Percentiles rank a stretch among this genome's conserved stretches.
Evolutionary conservation across 768 basidiomycete genomes (phyloP).

Genomic region (Mycena capillaripes): DNA sequence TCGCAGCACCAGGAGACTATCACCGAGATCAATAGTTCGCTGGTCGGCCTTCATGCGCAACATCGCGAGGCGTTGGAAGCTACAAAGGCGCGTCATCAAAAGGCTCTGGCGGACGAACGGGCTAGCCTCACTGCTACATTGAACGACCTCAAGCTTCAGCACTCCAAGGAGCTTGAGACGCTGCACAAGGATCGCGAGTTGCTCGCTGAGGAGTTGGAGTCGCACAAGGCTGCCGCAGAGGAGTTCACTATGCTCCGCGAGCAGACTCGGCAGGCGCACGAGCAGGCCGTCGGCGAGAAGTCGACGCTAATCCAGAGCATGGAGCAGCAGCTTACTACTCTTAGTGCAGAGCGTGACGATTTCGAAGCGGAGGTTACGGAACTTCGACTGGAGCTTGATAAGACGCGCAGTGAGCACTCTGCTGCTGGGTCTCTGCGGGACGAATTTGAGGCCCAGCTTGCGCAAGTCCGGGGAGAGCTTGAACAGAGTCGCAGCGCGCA

Average conservation of each 20-base stretch:
- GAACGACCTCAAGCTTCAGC: slow-evolving; percentile 64
- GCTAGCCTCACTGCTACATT: slow-evolving; percentile 58
- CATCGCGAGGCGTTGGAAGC: slow-evolving; percentile 55
- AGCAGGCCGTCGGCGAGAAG: slow-evolving; percentile 67
- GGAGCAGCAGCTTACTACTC: slow-evolving; percentile 62
- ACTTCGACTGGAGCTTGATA: slow-evolving; percentile 58
- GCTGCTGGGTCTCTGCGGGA: slow-evolving; percentile 54
- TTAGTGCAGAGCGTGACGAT: slow-evolving; percentile 53
- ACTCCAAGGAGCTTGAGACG: slow-evolving; percentile 62
- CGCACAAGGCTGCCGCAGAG: slow-evolving; percentile 66
- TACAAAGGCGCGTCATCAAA: slow-evolving; percentile 49
- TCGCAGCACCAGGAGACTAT: slow-evolving; percentile 65
- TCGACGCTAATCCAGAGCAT: slow-evolving; percentile 57
- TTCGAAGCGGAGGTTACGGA: slow-evolving; percentile 48
- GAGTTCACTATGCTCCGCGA: slow-evolving; percentile 64
- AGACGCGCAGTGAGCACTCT: slow-evolving; percentile 69
- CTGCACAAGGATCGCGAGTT: slow-evolving; percentile 63
- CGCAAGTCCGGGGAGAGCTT: slow-evolving; percentile 58
- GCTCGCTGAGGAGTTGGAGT: slow-evolving; percentile 71
- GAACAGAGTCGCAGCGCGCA: slow-evolving; percentile 68
- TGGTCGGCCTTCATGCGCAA: slow-evolving; percentile 55
- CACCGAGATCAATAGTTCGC: slow-evolving; percentile 53
- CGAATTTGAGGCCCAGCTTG: slow-evolving; percentile 44
- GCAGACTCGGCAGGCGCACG: slow-evolving; percentile 57
- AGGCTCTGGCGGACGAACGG: slow-evolving; percentile 62